These are phyloP conservation scores for Beauveria medogensis DNA, from an alignment of 2,329 filamentous ascomycete genomes.

Conservation along the genomic window DNA sequence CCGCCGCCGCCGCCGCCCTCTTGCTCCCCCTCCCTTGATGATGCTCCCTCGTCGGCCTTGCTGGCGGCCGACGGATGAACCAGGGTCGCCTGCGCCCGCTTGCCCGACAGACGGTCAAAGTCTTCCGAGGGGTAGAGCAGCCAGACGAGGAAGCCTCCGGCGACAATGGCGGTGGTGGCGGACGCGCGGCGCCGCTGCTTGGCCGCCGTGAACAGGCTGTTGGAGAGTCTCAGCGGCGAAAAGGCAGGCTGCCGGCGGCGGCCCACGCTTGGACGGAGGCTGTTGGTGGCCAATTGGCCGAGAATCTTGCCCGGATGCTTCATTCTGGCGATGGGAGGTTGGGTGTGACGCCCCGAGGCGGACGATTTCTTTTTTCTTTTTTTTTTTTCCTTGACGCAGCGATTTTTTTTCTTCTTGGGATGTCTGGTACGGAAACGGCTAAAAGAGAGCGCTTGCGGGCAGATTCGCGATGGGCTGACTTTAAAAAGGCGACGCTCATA, in stretches of 20 bases:
- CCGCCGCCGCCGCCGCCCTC: neutral
- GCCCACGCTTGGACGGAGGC: neutral
- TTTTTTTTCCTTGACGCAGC: neutral
- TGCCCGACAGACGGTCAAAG: slow-evolving; percentile 28
- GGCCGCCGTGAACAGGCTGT: slow-evolving; percentile 1
- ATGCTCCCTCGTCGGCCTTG: neutral
- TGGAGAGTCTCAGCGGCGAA: slow-evolving; percentile 1
- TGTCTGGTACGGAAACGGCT: neutral
- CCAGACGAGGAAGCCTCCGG: slow-evolving; percentile 33
- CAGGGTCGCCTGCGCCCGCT: neutral
- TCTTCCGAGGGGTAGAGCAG: slow-evolving; percentile 36
- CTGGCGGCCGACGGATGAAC: neutral
- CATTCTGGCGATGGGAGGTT: neutral
- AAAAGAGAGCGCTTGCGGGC: neutral
- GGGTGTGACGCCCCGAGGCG: neutral
- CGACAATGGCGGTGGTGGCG: slow-evolving; percentile 21
- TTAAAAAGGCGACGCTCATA: neutral
- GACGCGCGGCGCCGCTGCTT: slow-evolving; percentile 4
- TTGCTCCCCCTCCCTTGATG: neutral
- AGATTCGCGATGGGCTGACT: neutral
- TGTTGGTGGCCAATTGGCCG: slow-evolving; percentile 7
- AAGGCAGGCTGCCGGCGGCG: neutral
- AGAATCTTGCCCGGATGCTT: neutral
- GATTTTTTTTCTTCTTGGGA: neutral
- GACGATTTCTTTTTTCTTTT: too few species aligned